phyloP scores from a whole-genome alignment of 345 rosid genomes.

The Eucalyptus tenuipes region DNA sequence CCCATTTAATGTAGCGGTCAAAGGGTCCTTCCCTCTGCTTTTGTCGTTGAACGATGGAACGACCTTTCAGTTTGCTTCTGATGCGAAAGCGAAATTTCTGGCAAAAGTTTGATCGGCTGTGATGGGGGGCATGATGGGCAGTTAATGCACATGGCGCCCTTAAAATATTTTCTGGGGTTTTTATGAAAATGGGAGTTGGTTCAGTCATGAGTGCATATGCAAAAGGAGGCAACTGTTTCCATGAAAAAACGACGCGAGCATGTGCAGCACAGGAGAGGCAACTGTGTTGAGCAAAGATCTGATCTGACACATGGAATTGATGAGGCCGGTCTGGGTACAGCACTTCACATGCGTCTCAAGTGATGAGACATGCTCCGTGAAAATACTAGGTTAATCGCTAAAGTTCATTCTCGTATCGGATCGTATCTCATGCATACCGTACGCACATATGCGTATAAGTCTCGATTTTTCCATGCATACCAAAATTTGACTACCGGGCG shows the following conservation, averaged over 20 bases:
- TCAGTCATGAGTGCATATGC: background rate
- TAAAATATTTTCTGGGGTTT: background rate
- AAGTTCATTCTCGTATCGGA: background rate
- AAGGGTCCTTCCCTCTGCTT: background rate
- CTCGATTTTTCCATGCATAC: background rate
- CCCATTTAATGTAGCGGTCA: background rate
- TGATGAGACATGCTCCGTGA: background rate
- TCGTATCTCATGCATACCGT: background rate
- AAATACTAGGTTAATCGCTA: background rate
- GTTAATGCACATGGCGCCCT: background rate
- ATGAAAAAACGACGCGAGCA: background rate
- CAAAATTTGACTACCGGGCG: background rate
- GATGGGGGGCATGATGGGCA: background rate
- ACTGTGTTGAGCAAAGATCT: background rate
- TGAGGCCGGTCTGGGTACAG: background rate
- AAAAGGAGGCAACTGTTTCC: background rate
- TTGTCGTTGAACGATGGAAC: background rate
- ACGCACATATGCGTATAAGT: background rate
- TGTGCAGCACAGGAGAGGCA: background rate
- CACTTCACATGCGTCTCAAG: background rate
- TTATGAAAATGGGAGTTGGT: background rate
- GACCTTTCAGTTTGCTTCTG: background rate
- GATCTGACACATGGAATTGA: background rate
- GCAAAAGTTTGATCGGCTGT: background rate
- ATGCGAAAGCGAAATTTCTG: background rate